These are phyloP conservation scores for Podospora didyma DNA, from an alignment of 495 filamentous ascomycete genomes.

Conservation along the genomic window DNA sequence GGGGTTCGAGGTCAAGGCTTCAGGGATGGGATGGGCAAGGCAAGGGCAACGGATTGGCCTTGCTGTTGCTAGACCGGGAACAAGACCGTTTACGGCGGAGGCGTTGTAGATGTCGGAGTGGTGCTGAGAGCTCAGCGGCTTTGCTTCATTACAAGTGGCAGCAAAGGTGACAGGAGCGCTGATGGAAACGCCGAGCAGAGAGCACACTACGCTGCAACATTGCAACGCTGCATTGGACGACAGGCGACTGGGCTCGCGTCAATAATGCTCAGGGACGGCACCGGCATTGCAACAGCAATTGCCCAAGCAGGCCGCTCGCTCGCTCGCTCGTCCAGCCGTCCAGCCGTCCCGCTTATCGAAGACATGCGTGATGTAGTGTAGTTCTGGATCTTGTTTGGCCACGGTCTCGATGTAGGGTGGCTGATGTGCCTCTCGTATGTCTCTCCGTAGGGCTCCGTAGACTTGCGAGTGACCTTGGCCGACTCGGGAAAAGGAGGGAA, in stretches of 20 bases:
- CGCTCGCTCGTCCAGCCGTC: not conserved
- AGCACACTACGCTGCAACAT: no score
- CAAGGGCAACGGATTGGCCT: conserved; percentile 21
- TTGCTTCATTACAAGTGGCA: not conserved
- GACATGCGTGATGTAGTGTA: no score
- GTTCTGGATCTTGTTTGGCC: not conserved
- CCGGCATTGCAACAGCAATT: not conserved
- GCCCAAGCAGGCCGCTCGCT: not conserved
- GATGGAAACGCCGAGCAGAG: no score
- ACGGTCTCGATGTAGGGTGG: no score
- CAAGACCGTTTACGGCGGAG: conserved; percentile 8
- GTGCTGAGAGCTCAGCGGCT: not conserved
- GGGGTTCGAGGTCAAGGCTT: conserved; percentile 13
- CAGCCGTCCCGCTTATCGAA: no score
- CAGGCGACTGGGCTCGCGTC: no score
- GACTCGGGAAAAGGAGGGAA: no score
- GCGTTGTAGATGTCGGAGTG: not conserved
- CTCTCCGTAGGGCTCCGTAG: no score
- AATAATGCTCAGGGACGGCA: not conserved
- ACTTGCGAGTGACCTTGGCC: no score
- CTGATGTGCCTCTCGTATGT: no score
- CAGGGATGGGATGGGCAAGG: conserved; percentile 13
- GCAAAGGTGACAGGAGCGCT: not conserved
- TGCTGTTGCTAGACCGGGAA: conserved; percentile 21
- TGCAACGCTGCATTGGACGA: no score